Base-by-base conservation (phyloP, 192 early-diverging fungal species). In the Umbelopsis sp. region DNA sequence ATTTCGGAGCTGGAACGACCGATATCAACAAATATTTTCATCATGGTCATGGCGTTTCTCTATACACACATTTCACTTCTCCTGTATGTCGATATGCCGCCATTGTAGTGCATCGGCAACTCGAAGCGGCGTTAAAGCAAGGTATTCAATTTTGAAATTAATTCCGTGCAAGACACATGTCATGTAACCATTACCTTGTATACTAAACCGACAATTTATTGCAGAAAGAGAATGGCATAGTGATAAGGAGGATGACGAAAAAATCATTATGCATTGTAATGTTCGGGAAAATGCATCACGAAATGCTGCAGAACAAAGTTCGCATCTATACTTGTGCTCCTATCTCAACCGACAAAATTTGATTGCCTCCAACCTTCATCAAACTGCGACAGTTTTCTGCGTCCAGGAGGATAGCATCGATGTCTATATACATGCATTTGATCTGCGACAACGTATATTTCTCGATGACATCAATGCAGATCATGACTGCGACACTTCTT, bases 1-100 rank as follows among this genome's bases (percentile, higher is more conserved):
- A 65, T 34, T 71, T 71, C 6, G 45, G 56, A 29, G 71, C 71
- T 12, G 71, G 71, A 2, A 65, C 71, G 9, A 29, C 62, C 22
- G 71, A 71, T 24, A 71, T 71, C 22, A 45, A 56, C 43, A 71
- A 71, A 50, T 71, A 71, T 29, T 45, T 21, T 2, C 45, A 71
- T 65, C 62, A 65, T 71, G 56, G 56, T 4, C 45, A 49, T 17
- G 71, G 71, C 16, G 44, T 89, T 7, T 86, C 84, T 1, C 91
- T 99, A 36, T 99, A 97, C 85, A 98, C 98, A 9, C 98, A 99
- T 76, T 99, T 99, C 72, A 99, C 97, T 8, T 94, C 94, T 4
- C 98, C 98, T 1, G 97, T 98, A 76, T 94, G 97, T 68, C 92
- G 98, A 21, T 99, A 97, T 77, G 90, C 97, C 41, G 97, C 98